Conservation (phyloP, 139 green algal genomes). For the Micromonas commoda region DNA sequence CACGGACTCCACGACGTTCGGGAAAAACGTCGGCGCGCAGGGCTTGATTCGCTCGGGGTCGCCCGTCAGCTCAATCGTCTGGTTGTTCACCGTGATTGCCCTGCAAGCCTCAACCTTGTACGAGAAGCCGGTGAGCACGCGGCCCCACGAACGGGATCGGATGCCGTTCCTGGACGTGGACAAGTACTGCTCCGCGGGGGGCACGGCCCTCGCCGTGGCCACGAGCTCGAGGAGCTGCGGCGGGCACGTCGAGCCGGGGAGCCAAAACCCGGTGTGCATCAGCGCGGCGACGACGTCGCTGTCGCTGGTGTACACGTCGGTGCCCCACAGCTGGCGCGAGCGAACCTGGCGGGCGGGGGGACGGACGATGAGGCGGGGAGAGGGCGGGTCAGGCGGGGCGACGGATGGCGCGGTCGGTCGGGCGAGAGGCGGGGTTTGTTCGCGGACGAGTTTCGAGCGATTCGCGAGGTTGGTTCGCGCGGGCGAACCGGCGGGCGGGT, state of each 20-base stretch:
- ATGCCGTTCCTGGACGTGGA: conserved; percentile 63
- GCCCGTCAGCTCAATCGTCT: conserved; percentile 55
- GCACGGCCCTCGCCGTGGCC: conserved; percentile 54
- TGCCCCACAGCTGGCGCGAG: conserved; percentile 95
- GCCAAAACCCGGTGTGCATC: conserved; percentile 73
- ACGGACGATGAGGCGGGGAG: too few species aligned
- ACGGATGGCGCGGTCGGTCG: too few species aligned
- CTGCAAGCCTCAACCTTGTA: not conserved
- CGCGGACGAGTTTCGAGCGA: too few species aligned
- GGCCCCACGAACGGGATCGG: conserved; percentile 71
- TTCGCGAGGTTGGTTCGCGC: too few species aligned
- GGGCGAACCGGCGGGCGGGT: too few species aligned
- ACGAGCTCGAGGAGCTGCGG: conserved; percentile 55
- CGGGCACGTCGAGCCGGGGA: conserved; percentile 27
- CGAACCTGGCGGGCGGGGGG: too few species aligned
- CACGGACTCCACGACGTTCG: conserved; percentile 50
- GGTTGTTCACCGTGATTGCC: not conserved
- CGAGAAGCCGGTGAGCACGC: not conserved
- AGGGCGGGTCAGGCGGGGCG: too few species aligned
- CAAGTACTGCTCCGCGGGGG: conserved; percentile 52
- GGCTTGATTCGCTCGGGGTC: conserved; percentile 35
- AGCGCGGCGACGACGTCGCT: conserved; percentile 87
- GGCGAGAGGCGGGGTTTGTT: too few species aligned
- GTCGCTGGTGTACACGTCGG: conserved; percentile 85
- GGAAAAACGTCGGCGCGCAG: conserved; percentile 68